Percentiles rank a stretch among this genome's conserved stretches.
These are phyloP conservation scores for Solanum chacoense DNA, from an alignment of 305 asterid genomes.

Conservation along the genomic window DNA sequence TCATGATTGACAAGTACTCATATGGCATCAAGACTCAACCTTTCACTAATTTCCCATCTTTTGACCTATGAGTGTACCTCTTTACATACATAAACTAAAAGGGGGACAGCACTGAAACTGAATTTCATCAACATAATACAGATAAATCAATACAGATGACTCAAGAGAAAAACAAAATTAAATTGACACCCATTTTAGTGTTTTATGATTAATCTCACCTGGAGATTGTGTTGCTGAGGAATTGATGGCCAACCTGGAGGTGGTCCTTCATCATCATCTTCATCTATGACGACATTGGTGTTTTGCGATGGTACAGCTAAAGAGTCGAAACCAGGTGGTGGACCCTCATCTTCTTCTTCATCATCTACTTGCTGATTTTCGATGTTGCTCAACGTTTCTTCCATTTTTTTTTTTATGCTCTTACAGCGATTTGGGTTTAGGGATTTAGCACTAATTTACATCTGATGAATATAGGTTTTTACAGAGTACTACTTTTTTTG, in stretches of 20 bases:
- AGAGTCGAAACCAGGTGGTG: conserved; percentile 75
- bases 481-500: too few species aligned
- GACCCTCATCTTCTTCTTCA: conserved; percentile 64
- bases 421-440: neutral
- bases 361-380: conserved; percentile 1
- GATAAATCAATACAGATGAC: neutral
- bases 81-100: neutral
- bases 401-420: neutral
- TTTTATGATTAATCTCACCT: conserved; percentile 26
- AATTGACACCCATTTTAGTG: neutral
- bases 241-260: conserved; percentile 65
- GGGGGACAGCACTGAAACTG: neutral
- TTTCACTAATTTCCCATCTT: neutral
- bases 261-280: conserved; percentile 50
- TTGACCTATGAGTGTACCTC: neutral
- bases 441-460: neutral
- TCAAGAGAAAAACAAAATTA: neutral
- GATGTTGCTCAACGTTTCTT: neutral
- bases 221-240: conserved; percentile 25
- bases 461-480: neutral
- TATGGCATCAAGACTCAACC: neutral
- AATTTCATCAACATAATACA: neutral
- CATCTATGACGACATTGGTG: conserved; percentile 6
- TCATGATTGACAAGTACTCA: neutral
- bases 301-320: conserved; percentile 20